Conservation (phyloP, 768 basidiomycete species). For the Mycena sanguinolenta region DNA sequence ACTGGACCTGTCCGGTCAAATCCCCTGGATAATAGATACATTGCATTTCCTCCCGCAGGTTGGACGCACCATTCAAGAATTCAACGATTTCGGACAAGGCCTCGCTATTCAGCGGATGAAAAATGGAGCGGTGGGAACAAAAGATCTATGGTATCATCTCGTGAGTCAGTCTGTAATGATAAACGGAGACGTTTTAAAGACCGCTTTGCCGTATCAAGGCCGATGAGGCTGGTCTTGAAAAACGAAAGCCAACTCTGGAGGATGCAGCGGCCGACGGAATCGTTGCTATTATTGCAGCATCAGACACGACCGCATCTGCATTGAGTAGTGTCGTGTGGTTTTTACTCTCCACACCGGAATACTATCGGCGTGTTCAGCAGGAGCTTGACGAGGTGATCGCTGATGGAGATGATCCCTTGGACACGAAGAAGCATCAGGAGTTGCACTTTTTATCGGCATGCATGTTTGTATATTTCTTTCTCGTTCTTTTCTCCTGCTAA, state of each 20-base stretch:
- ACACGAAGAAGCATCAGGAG: slow-evolving; percentile 43
- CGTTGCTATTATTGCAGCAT: slow-evolving; percentile 54
- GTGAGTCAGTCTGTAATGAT: slow-evolving; percentile 37
- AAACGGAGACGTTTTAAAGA: neutral
- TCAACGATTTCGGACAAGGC: slow-evolving; percentile 17
- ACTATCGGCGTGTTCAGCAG: slow-evolving; percentile 47
- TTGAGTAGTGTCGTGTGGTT: slow-evolving; percentile 51
- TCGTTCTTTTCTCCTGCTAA: neutral
- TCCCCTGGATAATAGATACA: slow-evolving; percentile 37
- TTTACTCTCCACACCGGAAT: slow-evolving; percentile 48
- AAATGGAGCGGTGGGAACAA: slow-evolving; percentile 46
- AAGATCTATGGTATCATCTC: slow-evolving; percentile 59
- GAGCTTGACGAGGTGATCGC: slow-evolving; percentile 47
- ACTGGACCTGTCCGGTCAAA: slow-evolving; percentile 53
- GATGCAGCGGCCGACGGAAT: slow-evolving; percentile 53
- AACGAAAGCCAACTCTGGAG: slow-evolving; percentile 46
- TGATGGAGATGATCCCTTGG: slow-evolving; percentile 42
- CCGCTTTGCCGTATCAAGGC: slow-evolving; percentile 46
- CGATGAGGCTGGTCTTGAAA: slow-evolving; percentile 55
- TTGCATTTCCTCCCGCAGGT: slow-evolving; percentile 26
- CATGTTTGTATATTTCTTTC: slow-evolving; percentile 46
- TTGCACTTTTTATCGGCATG: slow-evolving; percentile 51
- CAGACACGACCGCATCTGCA: slow-evolving; percentile 56
- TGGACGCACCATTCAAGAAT: slow-evolving; percentile 13
- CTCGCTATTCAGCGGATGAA: slow-evolving; percentile 16